A percentile compares a stretch with the other conserved stretches of the same genome.
phyloP scores from a whole-genome alignment of 176 grass and related monocot genomes.

The Aegilops longissima region DNA sequence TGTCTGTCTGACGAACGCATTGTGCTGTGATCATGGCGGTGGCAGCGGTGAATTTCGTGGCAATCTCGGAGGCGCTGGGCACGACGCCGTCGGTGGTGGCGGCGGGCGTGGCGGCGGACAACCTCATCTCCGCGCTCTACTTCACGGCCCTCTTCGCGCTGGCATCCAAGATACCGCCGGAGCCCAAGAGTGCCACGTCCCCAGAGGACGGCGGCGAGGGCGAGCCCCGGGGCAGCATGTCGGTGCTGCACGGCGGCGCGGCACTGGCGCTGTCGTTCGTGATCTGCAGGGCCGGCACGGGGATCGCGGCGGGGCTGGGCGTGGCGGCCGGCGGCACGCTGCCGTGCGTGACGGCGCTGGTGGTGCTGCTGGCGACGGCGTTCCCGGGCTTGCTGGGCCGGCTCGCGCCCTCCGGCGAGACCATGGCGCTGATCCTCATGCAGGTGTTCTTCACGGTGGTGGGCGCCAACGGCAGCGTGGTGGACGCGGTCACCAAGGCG shows the following conservation, averaged over 20 bases:
- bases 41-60: slow-evolving; percentile 82
- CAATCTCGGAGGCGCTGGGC: slow-evolving; percentile 65
- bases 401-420: slow-evolving; percentile 67
- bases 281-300: slow-evolving; percentile 74
- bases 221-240: slow-evolving; percentile 28
- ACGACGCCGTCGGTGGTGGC: slow-evolving; percentile 66
- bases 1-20: background rate
- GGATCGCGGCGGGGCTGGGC: slow-evolving; percentile 43
- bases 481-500: slow-evolving; percentile 69
- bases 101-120: slow-evolving; percentile 85
- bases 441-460: slow-evolving; percentile 91
- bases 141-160: slow-evolving; percentile 78
- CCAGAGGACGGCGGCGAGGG: background rate
- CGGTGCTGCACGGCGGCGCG: slow-evolving; percentile 54
- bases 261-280: slow-evolving; percentile 72
- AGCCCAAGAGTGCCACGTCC: slow-evolving; percentile 5
- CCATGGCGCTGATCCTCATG: slow-evolving; percentile 88
- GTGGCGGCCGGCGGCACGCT: slow-evolving; percentile 54
- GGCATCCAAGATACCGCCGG: slow-evolving; percentile 70
- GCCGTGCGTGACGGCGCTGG: slow-evolving; percentile 69
- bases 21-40: no score
- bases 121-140: slow-evolving; percentile 81
- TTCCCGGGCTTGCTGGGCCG: slow-evolving; percentile 53
- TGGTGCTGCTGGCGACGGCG: slow-evolving; percentile 74
- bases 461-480: slow-evolving; percentile 81